phyloP scores from a whole-genome alignment of 768 basidiomycete species.

The Clitopilus passeckerianus region DNA sequence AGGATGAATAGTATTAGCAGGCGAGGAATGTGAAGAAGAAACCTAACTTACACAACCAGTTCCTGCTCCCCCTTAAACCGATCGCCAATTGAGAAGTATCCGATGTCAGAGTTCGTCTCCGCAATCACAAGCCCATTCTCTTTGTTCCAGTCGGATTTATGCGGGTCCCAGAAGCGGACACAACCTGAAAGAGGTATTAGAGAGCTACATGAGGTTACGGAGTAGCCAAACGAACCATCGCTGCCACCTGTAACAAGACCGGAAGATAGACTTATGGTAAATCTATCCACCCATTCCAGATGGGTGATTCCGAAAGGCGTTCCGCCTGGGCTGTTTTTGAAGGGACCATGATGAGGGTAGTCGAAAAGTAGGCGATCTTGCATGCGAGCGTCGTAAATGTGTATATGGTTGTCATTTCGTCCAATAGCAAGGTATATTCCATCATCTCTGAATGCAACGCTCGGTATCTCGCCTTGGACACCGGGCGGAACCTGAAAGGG shows the following conservation, averaged over 20 bases:
- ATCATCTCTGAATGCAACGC: conserved; percentile 53
- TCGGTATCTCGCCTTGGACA: conserved; percentile 39
- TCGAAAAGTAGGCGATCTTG: conserved; percentile 39
- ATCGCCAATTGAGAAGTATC: conserved; percentile 56
- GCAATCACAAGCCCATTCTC: conserved; percentile 47
- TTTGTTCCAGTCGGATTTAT: conserved; percentile 27
- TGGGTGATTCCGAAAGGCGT: conserved; percentile 46
- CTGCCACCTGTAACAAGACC: conserved; percentile 58
- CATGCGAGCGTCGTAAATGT: conserved; percentile 62
- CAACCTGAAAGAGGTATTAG: conserved; percentile 41
- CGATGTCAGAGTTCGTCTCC: conserved; percentile 51
- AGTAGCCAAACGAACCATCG: conserved; percentile 43
- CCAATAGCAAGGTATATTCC: conserved; percentile 55
- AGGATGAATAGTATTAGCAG: neutral
- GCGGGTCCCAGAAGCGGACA: conserved; percentile 63
- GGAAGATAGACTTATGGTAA: conserved; percentile 23
- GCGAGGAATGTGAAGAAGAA: neutral
- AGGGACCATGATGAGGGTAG: conserved; percentile 38
- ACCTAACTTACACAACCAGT: conserved; percentile 51
- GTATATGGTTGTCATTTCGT: conserved; percentile 51
- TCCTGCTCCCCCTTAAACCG: conserved; percentile 43
- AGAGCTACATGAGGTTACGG: neutral
- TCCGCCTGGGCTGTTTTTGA: conserved; percentile 23
- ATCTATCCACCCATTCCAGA: conserved; percentile 47
- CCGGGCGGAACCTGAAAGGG: conserved; percentile 21